Evolutionary conservation across 164 flowering plant species (phyloP).

Genomic region (Liriodendron chinense): DNA sequence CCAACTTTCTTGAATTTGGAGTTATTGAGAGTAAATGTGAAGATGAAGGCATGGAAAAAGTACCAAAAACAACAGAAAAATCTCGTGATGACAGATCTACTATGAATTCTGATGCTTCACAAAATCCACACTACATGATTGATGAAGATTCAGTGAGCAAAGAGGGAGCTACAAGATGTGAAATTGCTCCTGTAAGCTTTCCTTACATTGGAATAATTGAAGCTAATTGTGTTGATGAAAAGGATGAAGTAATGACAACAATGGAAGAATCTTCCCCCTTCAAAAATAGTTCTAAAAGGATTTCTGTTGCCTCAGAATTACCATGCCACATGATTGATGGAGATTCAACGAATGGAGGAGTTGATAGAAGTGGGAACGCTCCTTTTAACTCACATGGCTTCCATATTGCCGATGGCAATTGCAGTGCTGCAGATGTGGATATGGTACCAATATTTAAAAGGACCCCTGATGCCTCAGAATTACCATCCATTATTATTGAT

Average conservation of each 20-base stretch:
- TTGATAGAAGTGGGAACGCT: background rate
- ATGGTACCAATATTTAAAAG: background rate
- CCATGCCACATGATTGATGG: background rate
- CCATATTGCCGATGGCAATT: background rate
- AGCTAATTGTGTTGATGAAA: background rate
- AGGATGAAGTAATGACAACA: background rate
- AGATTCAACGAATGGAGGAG: background rate
- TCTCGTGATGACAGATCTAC: constrained; percentile 1
- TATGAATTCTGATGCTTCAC: background rate
- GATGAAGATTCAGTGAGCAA: constrained; percentile 8
- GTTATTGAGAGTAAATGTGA: constrained; percentile 6
- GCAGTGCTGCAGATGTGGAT: background rate
- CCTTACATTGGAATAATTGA: background rate
- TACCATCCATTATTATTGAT: constrained; percentile 4
- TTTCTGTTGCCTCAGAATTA: background rate
- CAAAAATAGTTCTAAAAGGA: background rate
- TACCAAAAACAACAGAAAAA: background rate
- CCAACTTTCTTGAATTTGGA: constrained; percentile 34
- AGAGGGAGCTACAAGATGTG: background rate
- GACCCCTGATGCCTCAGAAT: constrained; percentile 1
- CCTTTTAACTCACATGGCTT: background rate
- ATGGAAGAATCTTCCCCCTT: background rate
- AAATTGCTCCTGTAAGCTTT: constrained; percentile 7
- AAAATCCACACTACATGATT: background rate
- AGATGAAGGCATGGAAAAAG: constrained; percentile 3